Evolutionary conservation across 805 yeast species (phyloP).

Genomic region (Pichia manshurica): DNA sequence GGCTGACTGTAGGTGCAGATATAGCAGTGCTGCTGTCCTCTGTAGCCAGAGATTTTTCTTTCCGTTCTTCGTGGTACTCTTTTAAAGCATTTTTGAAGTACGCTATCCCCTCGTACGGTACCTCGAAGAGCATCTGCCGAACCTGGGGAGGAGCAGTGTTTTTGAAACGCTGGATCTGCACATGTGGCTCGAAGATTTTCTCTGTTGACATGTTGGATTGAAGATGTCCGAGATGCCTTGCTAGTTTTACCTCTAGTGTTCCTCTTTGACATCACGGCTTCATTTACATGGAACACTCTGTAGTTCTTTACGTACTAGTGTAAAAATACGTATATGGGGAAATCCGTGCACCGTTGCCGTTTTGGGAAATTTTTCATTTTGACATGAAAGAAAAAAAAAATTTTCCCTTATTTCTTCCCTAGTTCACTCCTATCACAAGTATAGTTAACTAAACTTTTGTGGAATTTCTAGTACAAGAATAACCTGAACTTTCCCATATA

Average conservation of each 20-base stretch:
- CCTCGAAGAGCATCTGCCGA: not conserved
- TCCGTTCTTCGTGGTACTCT: not conserved
- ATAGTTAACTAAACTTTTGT: no score
- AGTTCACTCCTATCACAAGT: no score
- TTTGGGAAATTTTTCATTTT: constrained; percentile 4
- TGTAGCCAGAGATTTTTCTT: no score
- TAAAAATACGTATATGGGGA: no score
- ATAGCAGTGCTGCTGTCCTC: no score
- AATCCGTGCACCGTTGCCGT: not conserved
- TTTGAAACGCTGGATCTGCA: constrained; percentile 3
- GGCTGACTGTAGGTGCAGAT: no score
- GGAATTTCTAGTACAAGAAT: no score
- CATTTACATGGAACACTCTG: no score
- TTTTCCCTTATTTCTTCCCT: constrained; percentile 1
- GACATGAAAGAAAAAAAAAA: not conserved
- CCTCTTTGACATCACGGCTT: no score
- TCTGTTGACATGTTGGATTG: not conserved
- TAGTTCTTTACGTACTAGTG: no score
- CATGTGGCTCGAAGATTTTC: not conserved
- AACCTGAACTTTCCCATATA: no score
- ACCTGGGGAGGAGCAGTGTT: constrained; percentile 6
- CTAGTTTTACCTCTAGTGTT: not conserved
- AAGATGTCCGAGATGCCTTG: no score
- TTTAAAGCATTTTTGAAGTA: not conserved
- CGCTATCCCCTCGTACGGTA: not conserved